A percentile compares a stretch with the other conserved stretches of the same genome.
Conservation (phyloP, 2,329 filamentous ascomycete species). For the Scortechinia acanthostroma region DNA sequence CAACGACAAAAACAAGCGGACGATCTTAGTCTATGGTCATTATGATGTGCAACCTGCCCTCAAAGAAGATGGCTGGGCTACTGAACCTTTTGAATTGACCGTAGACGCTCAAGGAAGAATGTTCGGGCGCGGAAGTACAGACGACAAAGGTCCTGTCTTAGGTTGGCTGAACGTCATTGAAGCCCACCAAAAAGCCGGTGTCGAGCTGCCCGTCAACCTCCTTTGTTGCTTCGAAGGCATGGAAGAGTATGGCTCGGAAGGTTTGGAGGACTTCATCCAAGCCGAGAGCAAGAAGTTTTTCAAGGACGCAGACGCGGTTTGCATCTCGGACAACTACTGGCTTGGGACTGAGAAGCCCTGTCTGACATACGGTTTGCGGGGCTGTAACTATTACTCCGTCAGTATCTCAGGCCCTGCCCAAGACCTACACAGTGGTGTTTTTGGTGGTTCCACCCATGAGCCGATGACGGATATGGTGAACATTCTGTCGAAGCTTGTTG, state of each 20-base stretch:
- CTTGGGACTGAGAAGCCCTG: slow-evolving; percentile 92
- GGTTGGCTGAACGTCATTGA: slow-evolving; percentile 74
- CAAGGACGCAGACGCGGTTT: slow-evolving; percentile 67
- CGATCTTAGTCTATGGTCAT: slow-evolving; percentile 70
- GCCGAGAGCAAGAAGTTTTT: slow-evolving; percentile 67
- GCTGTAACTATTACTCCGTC: slow-evolving; percentile 95
- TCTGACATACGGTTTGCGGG: slow-evolving; percentile 90
- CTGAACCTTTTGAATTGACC: slow-evolving; percentile 63
- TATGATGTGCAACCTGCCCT: slow-evolving; percentile 72
- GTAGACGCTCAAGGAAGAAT: slow-evolving; percentile 66
- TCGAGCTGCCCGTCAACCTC: slow-evolving; percentile 69
- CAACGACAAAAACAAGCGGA: slow-evolving; percentile 74
- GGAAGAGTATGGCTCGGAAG: slow-evolving; percentile 72
- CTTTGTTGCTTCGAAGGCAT: slow-evolving; percentile 76
- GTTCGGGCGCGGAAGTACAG: slow-evolving; percentile 68
- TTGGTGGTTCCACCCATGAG: slow-evolving; percentile 91
- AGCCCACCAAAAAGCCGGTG: slow-evolving; percentile 65
- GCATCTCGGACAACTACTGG: slow-evolving; percentile 78
- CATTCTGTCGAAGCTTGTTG: slow-evolving; percentile 76
- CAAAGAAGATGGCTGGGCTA: slow-evolving; percentile 69
- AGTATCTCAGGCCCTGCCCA: slow-evolving; percentile 85
- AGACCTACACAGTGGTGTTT: slow-evolving; percentile 93
- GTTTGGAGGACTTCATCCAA: slow-evolving; percentile 67
- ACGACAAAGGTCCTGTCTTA: slow-evolving; percentile 71
- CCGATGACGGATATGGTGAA: slow-evolving; percentile 93